Evolutionary conservation across 148 eudicot genomes (phyloP).

Genomic region (Tetragonia tetragonoides): DNA sequence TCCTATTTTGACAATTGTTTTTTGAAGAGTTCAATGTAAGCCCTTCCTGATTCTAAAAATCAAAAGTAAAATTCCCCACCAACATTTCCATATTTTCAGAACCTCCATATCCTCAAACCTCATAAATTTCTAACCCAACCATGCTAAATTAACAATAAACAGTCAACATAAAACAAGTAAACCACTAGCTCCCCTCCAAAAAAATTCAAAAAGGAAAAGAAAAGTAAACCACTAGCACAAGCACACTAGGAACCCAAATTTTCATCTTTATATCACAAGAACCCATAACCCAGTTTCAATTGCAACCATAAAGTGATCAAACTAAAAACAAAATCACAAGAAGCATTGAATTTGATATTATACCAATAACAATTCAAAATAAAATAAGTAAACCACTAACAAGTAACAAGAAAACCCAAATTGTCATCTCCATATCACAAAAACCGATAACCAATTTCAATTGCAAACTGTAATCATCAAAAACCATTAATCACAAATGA

Average conservation of each 20-base stretch:
- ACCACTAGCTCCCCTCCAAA: too few relatives aligned
- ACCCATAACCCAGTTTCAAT: not conserved
- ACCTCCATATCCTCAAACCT: not conserved
- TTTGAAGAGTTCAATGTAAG: not conserved
- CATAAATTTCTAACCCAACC: not conserved
- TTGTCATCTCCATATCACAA: not conserved
- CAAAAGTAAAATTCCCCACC: not conserved
- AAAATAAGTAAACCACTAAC: not conserved
- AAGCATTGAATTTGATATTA: too few relatives aligned
- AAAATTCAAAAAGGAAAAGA: too few relatives aligned
- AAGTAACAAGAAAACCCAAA: not conserved
- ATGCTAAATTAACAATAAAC: not conserved
- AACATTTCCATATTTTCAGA: not conserved
- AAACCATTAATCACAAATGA: not conserved
- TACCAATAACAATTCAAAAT: too few relatives aligned
- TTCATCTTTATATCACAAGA: not conserved
- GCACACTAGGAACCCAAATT: not conserved
- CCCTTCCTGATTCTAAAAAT: not conserved
- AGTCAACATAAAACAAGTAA: not conserved
- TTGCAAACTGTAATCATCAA: not conserved
- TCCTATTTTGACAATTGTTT: too few relatives aligned
- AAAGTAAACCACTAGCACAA: not conserved
- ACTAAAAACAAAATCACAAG: too few relatives aligned
- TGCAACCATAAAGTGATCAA: too few relatives aligned
- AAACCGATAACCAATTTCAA: not conserved